Evolutionary conservation across 306 rosid genomes (phyloP).

Genomic region (Vigna nakashimae): DNA sequence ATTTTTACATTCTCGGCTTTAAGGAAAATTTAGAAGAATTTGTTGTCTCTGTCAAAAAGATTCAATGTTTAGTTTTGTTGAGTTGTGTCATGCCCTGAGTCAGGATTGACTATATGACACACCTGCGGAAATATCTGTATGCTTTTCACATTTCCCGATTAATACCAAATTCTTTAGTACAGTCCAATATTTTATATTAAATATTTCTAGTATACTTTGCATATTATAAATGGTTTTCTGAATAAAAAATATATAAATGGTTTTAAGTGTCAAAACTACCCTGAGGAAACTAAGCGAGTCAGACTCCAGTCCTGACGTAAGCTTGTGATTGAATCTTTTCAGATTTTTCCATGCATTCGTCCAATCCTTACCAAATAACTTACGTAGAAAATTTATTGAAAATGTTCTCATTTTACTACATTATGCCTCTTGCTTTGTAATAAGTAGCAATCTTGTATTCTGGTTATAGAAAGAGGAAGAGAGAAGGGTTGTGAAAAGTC

Average conservation of each 20-base stretch:
- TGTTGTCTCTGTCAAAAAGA: not conserved
- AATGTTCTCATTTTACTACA: not conserved
- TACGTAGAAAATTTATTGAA: not conserved
- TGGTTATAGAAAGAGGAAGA: slow-evolving; percentile 21
- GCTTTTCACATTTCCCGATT: not conserved
- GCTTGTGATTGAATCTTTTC: not conserved
- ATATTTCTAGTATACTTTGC: not conserved
- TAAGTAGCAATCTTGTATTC: slow-evolving; percentile 5
- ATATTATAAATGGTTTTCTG: not conserved
- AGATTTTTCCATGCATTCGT: not conserved
- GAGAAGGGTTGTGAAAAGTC: slow-evolving; percentile 15
- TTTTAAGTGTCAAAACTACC: not conserved
- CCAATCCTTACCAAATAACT: not conserved
- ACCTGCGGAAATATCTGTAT: not conserved
- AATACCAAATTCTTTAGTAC: not conserved
- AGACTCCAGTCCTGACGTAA: not conserved
- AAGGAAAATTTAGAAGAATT: not conserved
- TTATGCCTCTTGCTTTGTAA: not conserved
- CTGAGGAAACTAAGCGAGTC: not conserved
- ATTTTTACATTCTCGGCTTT: not conserved
- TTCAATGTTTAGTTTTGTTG: not conserved
- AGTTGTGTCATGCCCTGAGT: not conserved
- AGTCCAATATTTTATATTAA: not conserved
- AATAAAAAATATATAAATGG: too few species aligned
- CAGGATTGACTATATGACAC: not conserved